Base-by-base conservation (phyloP, 129 eudicot genomes). In the Saposhnikovia divaricata region DNA sequence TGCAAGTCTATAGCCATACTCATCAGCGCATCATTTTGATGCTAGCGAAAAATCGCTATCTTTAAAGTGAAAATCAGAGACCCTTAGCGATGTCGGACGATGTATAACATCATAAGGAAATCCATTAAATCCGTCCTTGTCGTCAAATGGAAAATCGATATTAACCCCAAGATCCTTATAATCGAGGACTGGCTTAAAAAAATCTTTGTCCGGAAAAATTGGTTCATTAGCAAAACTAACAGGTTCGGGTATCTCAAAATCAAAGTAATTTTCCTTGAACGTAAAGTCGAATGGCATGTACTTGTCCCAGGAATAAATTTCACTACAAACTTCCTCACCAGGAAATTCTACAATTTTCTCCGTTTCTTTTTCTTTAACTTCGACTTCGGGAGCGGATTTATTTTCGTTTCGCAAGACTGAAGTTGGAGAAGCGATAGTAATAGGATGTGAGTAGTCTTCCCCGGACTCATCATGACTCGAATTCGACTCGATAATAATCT, bases 391-490 rank as follows among this genome's bases (percentile, higher is more conserved):
- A 23, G 69, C 28, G 1, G 57, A 5, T 4, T 70, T 5, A 70
- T 18, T 38, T 19, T 84, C 84, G 78, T 75, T 82, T 66, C 87
- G 90, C 18, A 92, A 72, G 5, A 92, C 97, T 0, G 97, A 91
- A 0, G 89, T 91, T 0, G 98, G 98, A 21, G 97, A 91, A n/a
- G 31, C 69, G 79, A 5, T 85, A 81, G 78, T 42, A 18, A 3
- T 12, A 72, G 80, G 85, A 55, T 46, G 83, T 0, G 93, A 91
- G 82, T 88, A 89, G 82, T 89, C 93, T 0, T 85, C 88, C 7
- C 88, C 92, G 79, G 97, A 90, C 42, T 90, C 97, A 55, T 90
- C 97, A 55, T 91, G 85, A 1, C 93, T 91, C 53, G 96, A 88
- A 4, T 84, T 85, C 1, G 97, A 83, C 27, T 87, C 47, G 47